Evolutionary conservation across 805 yeast genomes (phyloP), one percentile per base, ranked within the genome.

Genomic region (Brettanomyces anomalus): DNA sequence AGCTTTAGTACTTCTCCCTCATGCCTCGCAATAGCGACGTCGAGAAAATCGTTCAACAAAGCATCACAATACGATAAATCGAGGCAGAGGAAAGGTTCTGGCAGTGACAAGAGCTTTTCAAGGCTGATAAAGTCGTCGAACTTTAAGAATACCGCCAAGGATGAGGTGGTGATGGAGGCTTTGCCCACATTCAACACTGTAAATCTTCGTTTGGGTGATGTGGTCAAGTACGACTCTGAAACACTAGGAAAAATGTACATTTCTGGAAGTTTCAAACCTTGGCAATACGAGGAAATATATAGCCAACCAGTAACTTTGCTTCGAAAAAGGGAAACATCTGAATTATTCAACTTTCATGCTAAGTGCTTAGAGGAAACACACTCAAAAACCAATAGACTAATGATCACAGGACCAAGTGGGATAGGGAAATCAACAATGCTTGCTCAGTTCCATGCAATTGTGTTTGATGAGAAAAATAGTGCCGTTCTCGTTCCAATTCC

Each of bases 361-460:
- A 58, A 60, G 5, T 57, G 72, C 20, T 10, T 21, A 6, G 40
- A 46, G 0, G 38, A 66, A 0, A n/a, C 34, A n/a, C 54, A 72
- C 0, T 58, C 72, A 1, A 52, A 51, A 13, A 49, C 61, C 11
- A 81, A 77, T 54, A 70, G 81, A 51, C 52, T 72, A 26, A 65
- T 79, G 26, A 47, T 86, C n/a, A 58, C 74, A 17, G 95, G 95
- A 36, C 79, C 73, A 43, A 63, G 74, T 36, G 96, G 96, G 39
- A 70, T 75, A 10, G 97, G 97, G 6, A 89, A 88, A 65, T 75
- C 90, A 3, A 76, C 86, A 0, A 54, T 81, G 33, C 53, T 88
- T 38, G 61, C 89, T 0, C 96, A 88, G 60, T 68, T 80, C 2
- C 81, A 81, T 36, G 76, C 82, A 0, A 60, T 84, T 38, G 56